Evolutionary conservation across 805 yeast genomes (phyloP).

Genomic region (Starmerella gropengiesseri): DNA sequence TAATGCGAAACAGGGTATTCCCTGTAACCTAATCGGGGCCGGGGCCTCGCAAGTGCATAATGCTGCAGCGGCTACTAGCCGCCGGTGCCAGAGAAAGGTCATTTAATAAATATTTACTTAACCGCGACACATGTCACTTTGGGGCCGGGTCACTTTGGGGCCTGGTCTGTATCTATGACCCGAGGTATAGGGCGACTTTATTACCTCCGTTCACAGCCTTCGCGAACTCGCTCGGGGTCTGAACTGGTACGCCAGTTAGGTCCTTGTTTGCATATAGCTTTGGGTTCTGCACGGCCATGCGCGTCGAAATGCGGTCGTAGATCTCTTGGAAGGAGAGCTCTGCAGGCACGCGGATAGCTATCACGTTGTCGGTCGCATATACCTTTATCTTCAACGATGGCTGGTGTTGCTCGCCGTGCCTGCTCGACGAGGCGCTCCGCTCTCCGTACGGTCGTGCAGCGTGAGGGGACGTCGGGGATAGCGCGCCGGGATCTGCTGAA

Average conservation of each 20-base stretch:
- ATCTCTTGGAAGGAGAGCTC: constrained; percentile 27
- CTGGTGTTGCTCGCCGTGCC: neutral
- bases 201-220: constrained; percentile 25
- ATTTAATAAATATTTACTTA: neutral
- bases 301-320: constrained; percentile 27
- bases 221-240: constrained; percentile 26
- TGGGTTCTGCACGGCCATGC: constrained; percentile 26
- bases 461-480: constrained; percentile 1
- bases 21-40: too few relatives aligned
- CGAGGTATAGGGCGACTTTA: constrained; percentile 28
- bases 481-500: too few relatives aligned
- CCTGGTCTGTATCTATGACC: neutral
- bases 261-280: constrained; percentile 26
- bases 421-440: neutral
- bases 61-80: too few relatives aligned
- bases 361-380: constrained; percentile 30
- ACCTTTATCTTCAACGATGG: constrained; percentile 31
- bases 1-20: too few relatives aligned
- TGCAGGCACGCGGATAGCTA: constrained; percentile 33
- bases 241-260: constrained; percentile 23
- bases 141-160: neutral
- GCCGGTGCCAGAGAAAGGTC: neutral
- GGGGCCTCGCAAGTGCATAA: too few relatives aligned
- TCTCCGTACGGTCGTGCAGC: constrained; percentile 7
- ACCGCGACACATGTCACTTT: neutral